Evolutionary conservation across 192 early-diverging fungal species (phyloP), one percentile per base, ranked within the genome.

Genomic region (Cladochytrium replicatum): DNA sequence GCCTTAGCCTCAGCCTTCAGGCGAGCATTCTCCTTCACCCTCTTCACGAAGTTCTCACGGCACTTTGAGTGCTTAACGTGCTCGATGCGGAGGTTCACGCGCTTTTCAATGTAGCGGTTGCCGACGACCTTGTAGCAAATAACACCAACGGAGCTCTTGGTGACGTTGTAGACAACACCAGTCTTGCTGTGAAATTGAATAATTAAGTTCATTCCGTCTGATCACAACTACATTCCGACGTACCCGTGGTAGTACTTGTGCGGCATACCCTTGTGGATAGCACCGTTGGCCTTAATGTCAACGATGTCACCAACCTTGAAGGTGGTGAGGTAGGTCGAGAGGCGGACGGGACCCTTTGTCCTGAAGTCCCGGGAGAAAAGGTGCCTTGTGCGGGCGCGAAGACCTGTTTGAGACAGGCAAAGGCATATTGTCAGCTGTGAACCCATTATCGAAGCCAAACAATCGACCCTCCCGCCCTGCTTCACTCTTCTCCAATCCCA

Each of bases 181-280:
- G 93, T 99, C 66, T 87, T 88, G 54, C 87, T 86, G 61, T 39
- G 17, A 38, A 22, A 48, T 25, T 25, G n/a, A 9, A 9, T 37
- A 37, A 37, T 13, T 37, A n/a, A 50, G 31, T 26, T 9, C 13
- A 50, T 11, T 29, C 11, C 37, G 52, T n/a, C n/a, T n/a, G n/a
- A n/a, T 37, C n/a, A 1, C n/a, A 29, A 54, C 21, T 64, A 32
- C 27, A 2, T 28, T 9, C 29, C 29, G 25, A 54, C 46, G 22
- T 66, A 85, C 84, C 90, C 92, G 76, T 98, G 95, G 85, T 98
- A 98, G 85, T 85, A 98, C 85, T 96, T 98, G 89, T 98, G 95
- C 61, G 95, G 95, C 86, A 98, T 87, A 74, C 95, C 95, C 85
- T 93, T 93, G 77, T 98, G 95, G 71, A 95, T 71, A 59, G 95